These are phyloP conservation scores for Chaetoscypha palmicola DNA, from an alignment of 2,329 filamentous ascomycete genomes.

Conservation along the genomic window DNA sequence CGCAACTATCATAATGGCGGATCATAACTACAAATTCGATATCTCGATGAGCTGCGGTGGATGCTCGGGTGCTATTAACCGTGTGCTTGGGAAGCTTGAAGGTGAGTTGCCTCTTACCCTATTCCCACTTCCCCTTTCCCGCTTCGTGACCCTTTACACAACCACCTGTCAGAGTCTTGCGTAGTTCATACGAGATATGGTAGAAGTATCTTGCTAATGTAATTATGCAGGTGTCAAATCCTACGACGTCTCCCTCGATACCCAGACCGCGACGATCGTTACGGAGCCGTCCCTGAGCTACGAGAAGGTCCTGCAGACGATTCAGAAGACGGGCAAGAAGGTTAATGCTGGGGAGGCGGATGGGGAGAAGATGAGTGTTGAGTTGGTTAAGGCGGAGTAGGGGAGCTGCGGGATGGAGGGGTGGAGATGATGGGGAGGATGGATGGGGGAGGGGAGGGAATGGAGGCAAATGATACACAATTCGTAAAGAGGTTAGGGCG, in stretches of 20 bases:
- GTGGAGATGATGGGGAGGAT: background rate
- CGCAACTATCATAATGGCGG: slow-evolving; percentile 35
- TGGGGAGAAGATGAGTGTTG: slow-evolving; percentile 38
- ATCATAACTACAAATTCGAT: slow-evolving; percentile 93
- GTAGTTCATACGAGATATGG: too few relatives aligned
- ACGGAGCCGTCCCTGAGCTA: slow-evolving; percentile 65
- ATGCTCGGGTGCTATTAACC: slow-evolving; percentile 89
- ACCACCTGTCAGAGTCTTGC: background rate
- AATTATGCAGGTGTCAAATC: slow-evolving; percentile 64
- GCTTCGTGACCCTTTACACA: background rate
- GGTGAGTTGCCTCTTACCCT: slow-evolving; percentile 45
- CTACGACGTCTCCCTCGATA: slow-evolving; percentile 81
- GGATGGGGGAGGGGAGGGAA: background rate
- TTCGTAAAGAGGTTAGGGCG: background rate
- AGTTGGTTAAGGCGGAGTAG: slow-evolving; percentile 2
- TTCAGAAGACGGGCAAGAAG: slow-evolving; percentile 92
- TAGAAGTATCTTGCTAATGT: background rate
- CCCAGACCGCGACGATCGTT: slow-evolving; percentile 72
- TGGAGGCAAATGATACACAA: too few relatives aligned
- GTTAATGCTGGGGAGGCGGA: slow-evolving; percentile 72
- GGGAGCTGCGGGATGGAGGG: background rate
- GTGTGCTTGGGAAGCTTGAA: slow-evolving; percentile 85
- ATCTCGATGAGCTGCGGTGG: slow-evolving; percentile 91
- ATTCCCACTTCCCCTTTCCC: slow-evolving; percentile 5
- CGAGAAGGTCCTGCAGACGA: slow-evolving; percentile 74